Conservation (phyloP, 169 alveolate species). For the Plasmodium falciparum region DNA sequence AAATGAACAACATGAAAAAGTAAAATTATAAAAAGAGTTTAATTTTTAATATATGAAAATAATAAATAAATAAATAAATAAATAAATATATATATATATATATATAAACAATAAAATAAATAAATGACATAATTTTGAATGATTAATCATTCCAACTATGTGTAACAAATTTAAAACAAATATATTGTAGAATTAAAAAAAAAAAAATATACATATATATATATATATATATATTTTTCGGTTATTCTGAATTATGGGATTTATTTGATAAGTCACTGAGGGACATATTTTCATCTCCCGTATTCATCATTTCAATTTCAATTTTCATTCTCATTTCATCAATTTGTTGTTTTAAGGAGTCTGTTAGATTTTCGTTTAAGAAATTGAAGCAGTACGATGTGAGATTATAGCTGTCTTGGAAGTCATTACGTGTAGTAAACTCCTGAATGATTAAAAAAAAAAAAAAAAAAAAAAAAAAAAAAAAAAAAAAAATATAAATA, state of each 20-base stretch:
- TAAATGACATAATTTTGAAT: too few species aligned
- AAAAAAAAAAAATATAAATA: background rate
- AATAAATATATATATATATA: too few species aligned
- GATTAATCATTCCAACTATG: too few species aligned
- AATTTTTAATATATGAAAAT: too few species aligned
- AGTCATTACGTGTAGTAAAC: slow-evolving; percentile 33
- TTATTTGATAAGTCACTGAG: slow-evolving; percentile 3
- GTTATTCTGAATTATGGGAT: background rate
- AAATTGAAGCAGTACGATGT: slow-evolving; percentile 71
- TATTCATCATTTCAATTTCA: slow-evolving; percentile 69
- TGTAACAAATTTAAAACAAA: too few species aligned
- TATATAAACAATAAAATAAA: too few species aligned
- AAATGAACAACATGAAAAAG: too few species aligned
- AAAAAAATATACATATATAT: too few species aligned
- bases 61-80: too few species aligned
- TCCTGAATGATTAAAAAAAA: slow-evolving; percentile 14
- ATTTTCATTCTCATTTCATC: slow-evolving; percentile 73
- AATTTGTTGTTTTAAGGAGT: slow-evolving; percentile 44
- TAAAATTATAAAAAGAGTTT: too few species aligned
- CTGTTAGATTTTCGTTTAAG: slow-evolving; percentile 47
- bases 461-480: background rate
- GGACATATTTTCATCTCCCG: slow-evolving; percentile 15
- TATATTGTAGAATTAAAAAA: too few species aligned
- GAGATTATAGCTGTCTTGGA: slow-evolving; percentile 43
- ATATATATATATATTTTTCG: too few species aligned